Base-by-base conservation (phyloP, 129 eudicot genomes). In the Tanacetum coccineum region DNA sequence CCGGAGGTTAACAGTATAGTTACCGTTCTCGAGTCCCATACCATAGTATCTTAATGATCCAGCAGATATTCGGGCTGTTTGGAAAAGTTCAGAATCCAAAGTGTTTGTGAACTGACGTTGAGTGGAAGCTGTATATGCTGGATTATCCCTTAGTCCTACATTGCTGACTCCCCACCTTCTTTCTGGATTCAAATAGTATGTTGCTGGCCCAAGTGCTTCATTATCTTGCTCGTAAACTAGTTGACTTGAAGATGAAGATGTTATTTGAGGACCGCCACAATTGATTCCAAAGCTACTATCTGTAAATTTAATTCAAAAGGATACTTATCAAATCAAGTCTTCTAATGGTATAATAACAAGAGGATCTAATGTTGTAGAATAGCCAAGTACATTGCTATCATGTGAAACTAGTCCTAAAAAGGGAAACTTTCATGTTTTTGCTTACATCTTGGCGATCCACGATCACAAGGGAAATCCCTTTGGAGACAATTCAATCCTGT, bases 1-100 rank as follows among this genome's bases (percentile, higher is more conserved):
- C 74, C 73, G 96, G 36, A 91, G 87, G 40, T 36, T 67, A 5
- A 91, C 82, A 0, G 77, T 87, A 76, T 91, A 91, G 47, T 81
- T 82, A 48, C 97, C 97, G 53, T 91, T 91, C 72, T 85, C 81
- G 15, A 91, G 84, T 45, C 94, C 96, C 51, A 91, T 72, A 9
- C 97, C 97, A n/a, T 87, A 87, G 57, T 91, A 91, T 61, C 97
- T 82, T 18, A 91, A 76, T 0, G 97, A 91, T 60, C 96, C 96
- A 52, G 93, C 93, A 5, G 97, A 91, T 56, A 85, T 13, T 17
- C 97, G 71, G n/a, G 94, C 76, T 17, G 84, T 81, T 71, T 81
- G 97, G 77, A 85, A 88, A 32, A 92, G 65, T 76, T 84, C 95
- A 6, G 95, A 71, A 74, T 92, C 95, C 73, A n/a, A n/a, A n/a